Conservation (phyloP, 2,329 filamentous ascomycete genomes). For the Shiraia sp. region DNA sequence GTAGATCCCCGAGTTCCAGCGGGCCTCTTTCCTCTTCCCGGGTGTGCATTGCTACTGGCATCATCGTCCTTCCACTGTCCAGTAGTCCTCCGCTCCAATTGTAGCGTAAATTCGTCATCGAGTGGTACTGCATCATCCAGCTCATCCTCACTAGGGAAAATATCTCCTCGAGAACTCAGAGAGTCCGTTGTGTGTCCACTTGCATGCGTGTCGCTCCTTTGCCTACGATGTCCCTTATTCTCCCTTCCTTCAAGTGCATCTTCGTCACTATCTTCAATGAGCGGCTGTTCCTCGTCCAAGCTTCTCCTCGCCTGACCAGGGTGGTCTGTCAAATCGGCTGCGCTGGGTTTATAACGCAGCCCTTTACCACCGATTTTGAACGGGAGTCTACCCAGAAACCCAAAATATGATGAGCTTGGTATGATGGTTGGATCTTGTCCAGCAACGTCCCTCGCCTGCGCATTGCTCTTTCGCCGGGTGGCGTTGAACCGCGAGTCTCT, state of each 20-base stretch:
- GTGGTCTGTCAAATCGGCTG: conserved; percentile 87
- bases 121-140: conserved; percentile 86
- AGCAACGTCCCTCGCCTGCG: conserved; percentile 54
- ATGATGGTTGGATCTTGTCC: conserved; percentile 80
- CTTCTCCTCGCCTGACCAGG: conserved; percentile 60
- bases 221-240: conserved; percentile 52
- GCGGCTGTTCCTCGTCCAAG: conserved; percentile 68
- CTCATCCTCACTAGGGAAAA: conserved; percentile 90
- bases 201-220: conserved; percentile 76
- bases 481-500: conserved; percentile 41
- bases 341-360: conserved; percentile 85
- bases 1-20: conserved; percentile 54
- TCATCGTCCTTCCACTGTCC: conserved; percentile 65
- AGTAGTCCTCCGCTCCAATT: conserved; percentile 71
- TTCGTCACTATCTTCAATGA: conserved; percentile 67
- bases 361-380: conserved; percentile 81
- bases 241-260: conserved; percentile 26
- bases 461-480: conserved; percentile 59
- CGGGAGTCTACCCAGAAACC: conserved; percentile 81
- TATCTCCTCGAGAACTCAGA: conserved; percentile 81
- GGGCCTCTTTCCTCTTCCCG: conserved; percentile 43
- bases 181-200: conserved; percentile 85
- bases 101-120: conserved; percentile 88
- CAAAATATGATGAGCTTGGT: conserved; percentile 80
- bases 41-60: conserved; percentile 69